Percentiles rank a stretch among this genome's conserved stretches.
Conservation (phyloP, 1,139 yeast genomes). For the Pichia sorboxylosa region DNA sequence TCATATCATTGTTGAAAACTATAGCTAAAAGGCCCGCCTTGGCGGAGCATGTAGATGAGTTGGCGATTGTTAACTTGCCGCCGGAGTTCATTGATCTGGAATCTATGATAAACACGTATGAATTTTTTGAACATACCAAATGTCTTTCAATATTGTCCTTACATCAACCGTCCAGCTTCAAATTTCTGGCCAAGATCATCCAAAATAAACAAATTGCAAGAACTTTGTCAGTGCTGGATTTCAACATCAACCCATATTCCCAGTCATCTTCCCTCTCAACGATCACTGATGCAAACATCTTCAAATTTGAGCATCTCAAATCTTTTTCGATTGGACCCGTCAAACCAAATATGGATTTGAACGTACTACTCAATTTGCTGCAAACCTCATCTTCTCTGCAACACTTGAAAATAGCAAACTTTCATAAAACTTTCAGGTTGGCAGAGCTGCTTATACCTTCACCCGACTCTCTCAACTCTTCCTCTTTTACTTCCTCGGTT, state of each 20-base stretch:
- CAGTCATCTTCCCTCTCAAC: slow-evolving; percentile 1
- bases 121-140: no score
- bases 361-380: slow-evolving; percentile 4
- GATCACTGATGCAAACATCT: slow-evolving; percentile 1
- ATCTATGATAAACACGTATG: slow-evolving; percentile 3
- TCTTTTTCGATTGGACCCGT: slow-evolving; percentile 12
- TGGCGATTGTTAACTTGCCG: slow-evolving; percentile 15
- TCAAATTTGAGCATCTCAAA: slow-evolving; percentile 7
- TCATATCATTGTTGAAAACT: slow-evolving; percentile 8
- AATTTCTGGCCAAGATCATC: neutral
- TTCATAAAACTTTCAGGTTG: slow-evolving; percentile 6
- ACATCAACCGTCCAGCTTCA: no score
- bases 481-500: no score
- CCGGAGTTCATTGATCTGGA: slow-evolving; percentile 21
- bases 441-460: slow-evolving; percentile 4
- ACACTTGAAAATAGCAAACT: slow-evolving; percentile 3
- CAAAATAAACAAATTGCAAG: neutral
- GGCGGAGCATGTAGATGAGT: slow-evolving; percentile 1
- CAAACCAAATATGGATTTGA: slow-evolving; percentile 7
- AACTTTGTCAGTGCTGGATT: slow-evolving; percentile 2
- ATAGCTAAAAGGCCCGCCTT: slow-evolving; percentile 1
- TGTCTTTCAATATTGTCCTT: no score
- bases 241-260: slow-evolving; percentile 5
- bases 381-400: slow-evolving; percentile 1
- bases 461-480: no score